Evolutionary conservation across 495 filamentous ascomycete genomes (phyloP), one percentile per base, ranked within the genome.

Genomic region (Talaromyces stipitatus): DNA sequence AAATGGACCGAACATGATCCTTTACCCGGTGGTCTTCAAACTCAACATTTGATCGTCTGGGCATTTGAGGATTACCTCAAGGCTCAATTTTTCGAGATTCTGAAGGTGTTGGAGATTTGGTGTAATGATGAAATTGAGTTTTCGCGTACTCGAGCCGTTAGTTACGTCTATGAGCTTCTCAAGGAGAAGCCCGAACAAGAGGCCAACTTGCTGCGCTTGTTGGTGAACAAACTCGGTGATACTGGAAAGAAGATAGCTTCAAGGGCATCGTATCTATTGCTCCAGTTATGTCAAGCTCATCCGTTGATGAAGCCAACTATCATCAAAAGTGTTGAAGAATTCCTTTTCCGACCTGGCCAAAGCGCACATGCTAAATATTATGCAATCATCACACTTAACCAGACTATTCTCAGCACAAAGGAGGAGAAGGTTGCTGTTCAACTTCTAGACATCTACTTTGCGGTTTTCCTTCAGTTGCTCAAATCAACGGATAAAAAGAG

Each of bases 121-220:
- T 95, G 88, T 63, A 88, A 85, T 50, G 94, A 98, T 63, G 92
- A 97, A 71, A 86, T 98, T 38, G 89, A 91, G 63, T 96, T 91
- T 69, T 88, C 95, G 14, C 82, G 92, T 56, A 85, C 84, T 18
- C 84, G 90, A 57, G 88, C 92, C 12, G 75, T 97, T 14, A 91
- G 88, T 50, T 92, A 92, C 54, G 86, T 96, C 28, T 96, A 82
- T 64, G 90, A 94, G 60, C 76, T 98, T 12, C 78, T 98, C 28
- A 90, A 87, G 67, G 91, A 94, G 69, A 98, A 97, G 71, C 94
- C 94, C 1, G 94, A 98, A 69, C 95, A 98, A 66, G 94, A 98
- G 70, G 86, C 91, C 30, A 98, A 98, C 66, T 77, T 98, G 41
- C 77, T 98, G 48, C 82, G 95, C 41, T 75, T 98, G 32, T 68